Base-by-base conservation (phyloP, 768 basidiomycete species). In the Termitomyces sp. region DNA sequence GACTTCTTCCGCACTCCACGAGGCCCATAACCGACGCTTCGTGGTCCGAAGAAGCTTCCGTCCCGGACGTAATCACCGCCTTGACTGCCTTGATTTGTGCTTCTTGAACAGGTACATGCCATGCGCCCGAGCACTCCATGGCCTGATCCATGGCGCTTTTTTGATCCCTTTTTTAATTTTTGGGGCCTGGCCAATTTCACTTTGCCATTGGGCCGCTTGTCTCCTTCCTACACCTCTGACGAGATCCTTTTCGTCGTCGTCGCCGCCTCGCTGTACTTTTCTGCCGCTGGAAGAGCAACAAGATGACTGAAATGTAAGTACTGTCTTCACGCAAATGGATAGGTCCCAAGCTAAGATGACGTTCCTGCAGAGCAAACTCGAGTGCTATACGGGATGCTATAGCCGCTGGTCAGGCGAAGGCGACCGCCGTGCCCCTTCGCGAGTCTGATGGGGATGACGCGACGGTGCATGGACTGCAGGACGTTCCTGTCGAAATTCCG, bases 61-160 rank as follows among this genome's bases (percentile, higher is more conserved):
- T 48, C 31, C 52, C 54, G 53, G 28, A 64, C 62, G 62, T 63
- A 63, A 61, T 57, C 53, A 50, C 50, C 45, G 31, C 52, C 45
- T 33, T 19, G 44, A 59, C 48, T 38, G 37, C 37, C 6, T 38
- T 15, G 15, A 38, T 15, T 38, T 57, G 56, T 55, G 66, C 60
- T 70, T 70, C 68, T 62, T 67, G 68, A 70, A 68, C 62, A 48
- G 60, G 54, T 58, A 64, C 59, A 64, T 43, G 60, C 66, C 64
- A 60, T 64, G 51, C 19, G 40, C 49, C 67, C 69, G 66, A 61
- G 66, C 56, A 60, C 58, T 68, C 68, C 65, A 65, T 67, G 70
- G 68, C 47, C 19, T 56, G 35, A 54, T 54, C 19, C 42, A 42
- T n/a, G 44, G 47, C 37, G 40, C 55, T 61, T 64, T 23, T 60